Evolutionary conservation across 306 rosid genomes (phyloP).

Genomic region (Castanopsis chinensis): DNA sequence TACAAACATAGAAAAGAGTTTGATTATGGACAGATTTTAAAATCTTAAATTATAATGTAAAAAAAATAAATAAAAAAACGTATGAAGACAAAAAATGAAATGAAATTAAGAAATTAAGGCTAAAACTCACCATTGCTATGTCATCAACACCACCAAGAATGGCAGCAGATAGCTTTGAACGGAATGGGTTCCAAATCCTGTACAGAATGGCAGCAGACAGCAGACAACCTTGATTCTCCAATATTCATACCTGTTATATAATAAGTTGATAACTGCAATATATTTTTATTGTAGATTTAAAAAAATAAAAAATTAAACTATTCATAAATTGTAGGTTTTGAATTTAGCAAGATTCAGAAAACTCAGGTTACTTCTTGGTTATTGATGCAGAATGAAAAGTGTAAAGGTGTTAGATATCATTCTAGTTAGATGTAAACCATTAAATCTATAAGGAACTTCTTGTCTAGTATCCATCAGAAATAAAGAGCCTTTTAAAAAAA

Average conservation of each 20-base stretch:
- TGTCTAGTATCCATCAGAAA: too few species aligned
- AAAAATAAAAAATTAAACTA: not conserved
- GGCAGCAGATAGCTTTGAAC: conserved; percentile 90
- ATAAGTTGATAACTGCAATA: not conserved
- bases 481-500: too few species aligned
- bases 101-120: not conserved
- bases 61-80: not conserved
- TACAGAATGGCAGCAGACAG: too few species aligned
- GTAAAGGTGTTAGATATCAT: too few species aligned
- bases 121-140: conserved; percentile 60
- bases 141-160: conserved; percentile 89
- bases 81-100: too few species aligned
- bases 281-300: too few species aligned
- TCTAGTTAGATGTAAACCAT: too few species aligned
- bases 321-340: not conserved
- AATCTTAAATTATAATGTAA: too few species aligned
- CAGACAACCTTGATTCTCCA: not conserved
- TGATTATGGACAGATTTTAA: not conserved
- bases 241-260: too few species aligned
- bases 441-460: too few species aligned
- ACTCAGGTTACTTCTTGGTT: conserved; percentile 32
- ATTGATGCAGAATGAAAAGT: not conserved
- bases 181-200: conserved; percentile 89
- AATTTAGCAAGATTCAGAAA: too few species aligned
- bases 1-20: too few species aligned